Base-by-base conservation (phyloP, 2,329 filamentous ascomycete species). In the Claviceps monticola region DNA sequence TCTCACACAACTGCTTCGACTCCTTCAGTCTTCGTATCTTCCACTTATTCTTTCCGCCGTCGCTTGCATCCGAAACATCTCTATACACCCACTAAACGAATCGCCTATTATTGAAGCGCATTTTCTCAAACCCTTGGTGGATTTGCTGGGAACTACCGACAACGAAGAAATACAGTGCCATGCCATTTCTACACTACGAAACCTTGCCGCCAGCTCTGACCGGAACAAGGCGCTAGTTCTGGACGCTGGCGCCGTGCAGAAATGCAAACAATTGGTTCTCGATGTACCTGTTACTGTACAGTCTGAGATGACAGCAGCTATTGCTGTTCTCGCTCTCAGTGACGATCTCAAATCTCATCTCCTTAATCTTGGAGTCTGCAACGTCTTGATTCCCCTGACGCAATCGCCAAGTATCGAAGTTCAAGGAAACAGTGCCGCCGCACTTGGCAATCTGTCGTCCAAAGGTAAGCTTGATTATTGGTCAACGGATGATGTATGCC, bases 111-210 rank as follows among this genome's bases (percentile, higher is more conserved):
- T 98, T 62, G 93, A 98, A 63, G 91, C 91, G 42, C 93, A 91
- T 53, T 98, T 98, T 68, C 71, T 98, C 54, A 90, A 89, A 65
- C 93, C 93, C 0, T 71, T 98, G 51, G 93, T 98, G 23, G 90
- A 97, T 58, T 77, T 98, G 1, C 78, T 98, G 7, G 91, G 93
- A 49, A 94, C 89, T 9, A 96, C 90, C 0, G 91, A 97, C 60
- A 96, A 96, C 64, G 93, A 98, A 68, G 93, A 98, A 66, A 98
- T 98, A 49, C 93, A 98, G 66, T 98, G 93, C 64, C 93, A 98
- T 64, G 93, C 93, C 53, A 98, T 98, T 58, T 97, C 93, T 5
- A 98, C 93, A 0, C 77, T 98, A 48, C 83, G 93, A 56, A 98
- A 98, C 62, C 76, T 98, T 53, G 93, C 93, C 6, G 93, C 93